Conservation (phyloP, 352 stramenopile species). For the Phytopythium sindhum region DNA sequence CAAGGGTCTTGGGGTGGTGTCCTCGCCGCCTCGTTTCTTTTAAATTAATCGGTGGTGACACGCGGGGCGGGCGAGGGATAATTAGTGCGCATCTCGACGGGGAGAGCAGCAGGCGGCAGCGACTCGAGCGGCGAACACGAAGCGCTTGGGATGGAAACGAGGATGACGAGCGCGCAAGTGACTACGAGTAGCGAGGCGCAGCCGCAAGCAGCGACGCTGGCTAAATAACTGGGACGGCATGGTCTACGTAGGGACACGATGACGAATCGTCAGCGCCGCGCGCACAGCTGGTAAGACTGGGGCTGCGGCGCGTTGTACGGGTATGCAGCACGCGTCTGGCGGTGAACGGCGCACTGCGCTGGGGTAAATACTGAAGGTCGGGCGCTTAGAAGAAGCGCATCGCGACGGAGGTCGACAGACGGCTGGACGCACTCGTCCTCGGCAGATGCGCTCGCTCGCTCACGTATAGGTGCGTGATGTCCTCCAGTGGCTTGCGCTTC, state of each 20-base stretch:
- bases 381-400: slow-evolving; percentile 50
- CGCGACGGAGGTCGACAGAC: slow-evolving; percentile 34
- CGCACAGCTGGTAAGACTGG: background rate
- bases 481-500: slow-evolving; percentile 48
- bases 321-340: background rate
- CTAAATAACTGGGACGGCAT: background rate
- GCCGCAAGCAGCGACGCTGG: background rate
- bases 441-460: slow-evolving; percentile 20
- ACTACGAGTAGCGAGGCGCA: background rate
- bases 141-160: background rate
- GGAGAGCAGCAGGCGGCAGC: background rate
- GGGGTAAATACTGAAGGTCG: background rate
- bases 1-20: background rate
- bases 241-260: background rate
- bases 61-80: background rate
- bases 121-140: background rate
- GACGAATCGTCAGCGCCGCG: background rate
- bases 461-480: slow-evolving; percentile 69
- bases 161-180: background rate
- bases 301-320: background rate
- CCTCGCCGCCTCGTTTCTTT: background rate
- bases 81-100: background rate
- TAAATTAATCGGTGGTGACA: background rate
- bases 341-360: background rate
- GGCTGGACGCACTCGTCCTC: slow-evolving; percentile 4